phyloP scores from a whole-genome alignment of 2,329 filamentous ascomycete species.

The Eutypella sp. region DNA sequence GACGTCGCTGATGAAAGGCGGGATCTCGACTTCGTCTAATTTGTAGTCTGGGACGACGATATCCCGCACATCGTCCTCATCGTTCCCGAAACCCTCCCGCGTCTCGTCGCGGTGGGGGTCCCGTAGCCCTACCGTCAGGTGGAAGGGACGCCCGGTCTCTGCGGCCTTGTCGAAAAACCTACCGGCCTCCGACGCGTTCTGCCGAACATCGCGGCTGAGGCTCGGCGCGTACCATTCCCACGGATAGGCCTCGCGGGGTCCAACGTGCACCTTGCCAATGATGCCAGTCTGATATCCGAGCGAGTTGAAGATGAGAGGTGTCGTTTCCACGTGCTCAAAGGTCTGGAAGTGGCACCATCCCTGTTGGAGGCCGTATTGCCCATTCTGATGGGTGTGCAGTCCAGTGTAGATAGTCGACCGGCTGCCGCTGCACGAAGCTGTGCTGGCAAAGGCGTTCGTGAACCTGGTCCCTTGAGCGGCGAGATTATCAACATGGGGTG shows the following conservation, averaged over 20 bases:
- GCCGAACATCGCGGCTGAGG: constrained; percentile 37
- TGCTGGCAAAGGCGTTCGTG: constrained; percentile 37
- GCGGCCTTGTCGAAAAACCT: constrained; percentile 34
- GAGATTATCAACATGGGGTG: constrained; percentile 37
- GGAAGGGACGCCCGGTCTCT: constrained; percentile 31
- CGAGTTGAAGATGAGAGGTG: constrained; percentile 32
- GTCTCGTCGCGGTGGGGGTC: constrained; percentile 42
- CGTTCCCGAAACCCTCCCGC: constrained; percentile 39
- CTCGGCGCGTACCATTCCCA: constrained; percentile 38
- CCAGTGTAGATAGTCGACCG: constrained; percentile 44
- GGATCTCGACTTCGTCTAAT: constrained; percentile 33
- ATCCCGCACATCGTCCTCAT: constrained; percentile 20
- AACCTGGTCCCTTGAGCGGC: constrained; percentile 33
- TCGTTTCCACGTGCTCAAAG: constrained; percentile 37
- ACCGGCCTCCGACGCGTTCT: constrained; percentile 25
- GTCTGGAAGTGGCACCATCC: constrained; percentile 42
- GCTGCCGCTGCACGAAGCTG: constrained; percentile 43
- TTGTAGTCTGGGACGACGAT: constrained; percentile 20
- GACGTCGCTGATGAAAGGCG: constrained; percentile 35
- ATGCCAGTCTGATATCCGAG: constrained; percentile 34
- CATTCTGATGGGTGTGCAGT: constrained; percentile 43
- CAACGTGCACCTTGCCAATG: constrained; percentile 45
- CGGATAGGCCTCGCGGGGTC: constrained; percentile 33
- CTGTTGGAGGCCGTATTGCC: constrained; percentile 10
- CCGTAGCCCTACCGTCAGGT: constrained; percentile 40